A percentile compares a stretch with the other conserved stretches of the same genome.
phyloP scores from a whole-genome alignment of 768 basidiomycete species.

The Galerina marginata region DNA sequence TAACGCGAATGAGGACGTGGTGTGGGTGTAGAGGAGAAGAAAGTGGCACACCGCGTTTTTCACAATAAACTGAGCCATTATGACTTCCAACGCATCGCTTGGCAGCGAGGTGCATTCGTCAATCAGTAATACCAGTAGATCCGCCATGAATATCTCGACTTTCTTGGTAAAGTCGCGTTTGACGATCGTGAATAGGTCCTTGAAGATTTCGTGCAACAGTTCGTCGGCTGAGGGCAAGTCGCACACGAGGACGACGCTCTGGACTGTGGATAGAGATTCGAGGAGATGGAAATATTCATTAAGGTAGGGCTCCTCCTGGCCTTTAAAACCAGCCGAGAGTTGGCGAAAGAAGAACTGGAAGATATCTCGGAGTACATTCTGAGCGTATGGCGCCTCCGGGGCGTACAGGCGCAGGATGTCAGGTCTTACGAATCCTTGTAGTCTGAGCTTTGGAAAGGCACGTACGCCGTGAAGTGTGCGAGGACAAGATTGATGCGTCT shows the following conservation, averaged over 20 bases:
- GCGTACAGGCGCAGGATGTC: constrained; percentile 94
- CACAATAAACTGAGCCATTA: constrained; percentile 87
- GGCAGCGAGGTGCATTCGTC: constrained; percentile 87
- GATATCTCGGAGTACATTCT: constrained; percentile 88
- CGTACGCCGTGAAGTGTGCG: too few species aligned
- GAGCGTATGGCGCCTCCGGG: constrained; percentile 95
- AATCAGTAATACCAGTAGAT: constrained; percentile 87
- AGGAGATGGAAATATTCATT: constrained; percentile 95
- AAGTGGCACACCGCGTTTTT: constrained; percentile 60
- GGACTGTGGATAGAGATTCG: constrained; percentile 91
- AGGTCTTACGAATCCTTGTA: too few species aligned
- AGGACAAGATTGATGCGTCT: too few species aligned
- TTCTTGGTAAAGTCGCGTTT: constrained; percentile 77
- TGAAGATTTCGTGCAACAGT: constrained; percentile 82
- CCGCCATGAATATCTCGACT: constrained; percentile 84
- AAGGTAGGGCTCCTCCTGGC: constrained; percentile 83
- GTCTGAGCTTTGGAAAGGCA: too few species aligned
- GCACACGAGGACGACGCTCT: constrained; percentile 92
- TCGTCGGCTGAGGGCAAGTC: constrained; percentile 90
- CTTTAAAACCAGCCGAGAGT: constrained; percentile 74
- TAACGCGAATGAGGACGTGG: constrained; percentile 6
- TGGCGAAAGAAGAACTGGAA: constrained; percentile 97
- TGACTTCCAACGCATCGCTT: constrained; percentile 73
- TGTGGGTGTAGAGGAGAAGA: constrained; percentile 1
- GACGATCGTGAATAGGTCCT: constrained; percentile 80